A percentile compares a stretch with the other conserved stretches of the same genome.
Evolutionary conservation across 352 stramenopile genomes (phyloP).

Genomic region (Globisporangium orthogonon): DNA sequence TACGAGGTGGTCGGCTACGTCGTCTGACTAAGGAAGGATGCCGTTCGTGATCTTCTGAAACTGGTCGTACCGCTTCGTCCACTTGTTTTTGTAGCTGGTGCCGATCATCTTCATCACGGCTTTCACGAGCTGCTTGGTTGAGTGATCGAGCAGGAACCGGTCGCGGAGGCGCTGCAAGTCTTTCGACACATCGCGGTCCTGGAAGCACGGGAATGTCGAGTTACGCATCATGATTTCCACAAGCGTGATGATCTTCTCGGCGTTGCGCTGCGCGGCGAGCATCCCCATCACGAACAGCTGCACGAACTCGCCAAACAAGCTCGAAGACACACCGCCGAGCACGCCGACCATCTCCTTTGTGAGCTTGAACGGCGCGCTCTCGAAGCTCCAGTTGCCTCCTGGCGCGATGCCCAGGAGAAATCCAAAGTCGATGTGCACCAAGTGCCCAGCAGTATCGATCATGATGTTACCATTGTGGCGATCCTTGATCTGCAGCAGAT

Average conservation of each 20-base stretch:
- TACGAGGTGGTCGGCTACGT: neutral
- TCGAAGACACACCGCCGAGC: constrained; percentile 59
- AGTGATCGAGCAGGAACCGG: constrained; percentile 49
- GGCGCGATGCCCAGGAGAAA: constrained; percentile 94
- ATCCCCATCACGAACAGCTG: constrained; percentile 53
- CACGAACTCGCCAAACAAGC: constrained; percentile 64
- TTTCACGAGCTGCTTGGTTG: constrained; percentile 66
- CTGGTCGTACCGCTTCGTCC: constrained; percentile 91
- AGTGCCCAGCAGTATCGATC: constrained; percentile 82
- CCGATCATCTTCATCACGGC: constrained; percentile 84
- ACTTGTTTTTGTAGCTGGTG: constrained; percentile 91
- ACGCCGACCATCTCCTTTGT: constrained; percentile 93
- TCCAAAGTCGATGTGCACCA: constrained; percentile 97
- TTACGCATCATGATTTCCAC: constrained; percentile 84
- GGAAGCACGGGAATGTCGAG: constrained; percentile 73
- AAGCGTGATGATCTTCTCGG: constrained; percentile 58
- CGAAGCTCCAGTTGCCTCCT: constrained; percentile 90
- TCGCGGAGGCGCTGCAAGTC: constrained; percentile 66
- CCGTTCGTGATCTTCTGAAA: constrained; percentile 92
- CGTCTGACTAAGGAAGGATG: constrained; percentile 52
- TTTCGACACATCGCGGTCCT: constrained; percentile 85
- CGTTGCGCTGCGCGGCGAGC: constrained; percentile 44
- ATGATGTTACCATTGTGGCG: constrained; percentile 97
- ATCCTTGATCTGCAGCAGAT: constrained; percentile 92
- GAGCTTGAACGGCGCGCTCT: constrained; percentile 95